Evolutionary conservation across 331 rosid genomes (phyloP).

Genomic region (Telfairia occidentalis): DNA sequence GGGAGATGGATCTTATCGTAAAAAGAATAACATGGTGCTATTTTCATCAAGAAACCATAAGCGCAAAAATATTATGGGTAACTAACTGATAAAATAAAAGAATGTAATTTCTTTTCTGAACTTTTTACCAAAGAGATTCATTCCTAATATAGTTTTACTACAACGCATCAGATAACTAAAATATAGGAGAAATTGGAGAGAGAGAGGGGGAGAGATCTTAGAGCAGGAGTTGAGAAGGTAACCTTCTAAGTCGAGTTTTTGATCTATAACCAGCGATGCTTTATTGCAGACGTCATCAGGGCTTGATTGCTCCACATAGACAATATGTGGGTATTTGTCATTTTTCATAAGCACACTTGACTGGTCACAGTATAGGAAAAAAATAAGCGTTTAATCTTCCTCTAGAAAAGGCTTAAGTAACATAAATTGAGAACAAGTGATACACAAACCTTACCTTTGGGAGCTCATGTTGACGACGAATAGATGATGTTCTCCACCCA

Average conservation of each 20-base stretch:
- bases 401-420: conserved; percentile 11
- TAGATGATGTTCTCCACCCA: conserved; percentile 97
- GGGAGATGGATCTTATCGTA: background rate
- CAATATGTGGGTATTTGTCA: conserved; percentile 70
- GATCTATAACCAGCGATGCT: conserved; percentile 25
- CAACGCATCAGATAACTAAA: background rate
- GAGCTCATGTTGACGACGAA: conserved; percentile 87
- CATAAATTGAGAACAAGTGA: conserved; percentile 5
- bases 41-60: background rate
- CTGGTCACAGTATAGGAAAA: conserved; percentile 32
- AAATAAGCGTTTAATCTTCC: conserved; percentile 7
- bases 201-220: background rate
- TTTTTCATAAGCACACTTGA: conserved; percentile 55
- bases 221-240: conserved; percentile 11
- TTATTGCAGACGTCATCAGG: conserved; percentile 16
- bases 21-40: background rate
- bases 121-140: background rate
- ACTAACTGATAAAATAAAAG: background rate
- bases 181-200: background rate
- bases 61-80: background rate
- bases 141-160: background rate
- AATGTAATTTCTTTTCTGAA: background rate
- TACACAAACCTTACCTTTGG: conserved; percentile 48
- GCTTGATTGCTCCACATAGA: conserved; percentile 44
- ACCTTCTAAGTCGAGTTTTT: conserved; percentile 70